Base-by-base conservation (phyloP, 805 yeast species). In the Lipomyces starkeyi region DNA sequence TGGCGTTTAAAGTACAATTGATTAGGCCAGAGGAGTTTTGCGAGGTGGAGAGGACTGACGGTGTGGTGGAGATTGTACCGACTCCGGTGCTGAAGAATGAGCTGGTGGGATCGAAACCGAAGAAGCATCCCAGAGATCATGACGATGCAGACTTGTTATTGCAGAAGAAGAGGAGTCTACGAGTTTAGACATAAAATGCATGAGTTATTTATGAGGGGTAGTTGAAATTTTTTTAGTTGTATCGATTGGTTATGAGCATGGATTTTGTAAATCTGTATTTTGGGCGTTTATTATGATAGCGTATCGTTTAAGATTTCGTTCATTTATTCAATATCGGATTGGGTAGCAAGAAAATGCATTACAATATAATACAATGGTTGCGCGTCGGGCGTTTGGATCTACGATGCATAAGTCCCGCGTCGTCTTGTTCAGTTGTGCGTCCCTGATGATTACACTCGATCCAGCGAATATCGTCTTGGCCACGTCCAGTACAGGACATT, bases 1-100 rank as follows among this genome's bases (percentile, higher is more conserved):
- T 68, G 25, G 32, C 71, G 25, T 68, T 68, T 43, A 52, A 22
- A 35, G 58, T 62, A 9, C 40, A 32, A 47, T 61, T 68, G 32
- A 47, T 61, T 6, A n/a, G 53, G 35, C 68, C 68, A 22, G 52
- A 43, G 14, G 58, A 58, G 58, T 64, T 57, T 57, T 34, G 61
- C 14, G 29, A 7, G 6, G 61, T 61, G 14, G 60, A 40, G 20
- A 65, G 69, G 34, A n/a, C 32, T 25, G 27, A 59, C 9, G 64
- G 66, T 11, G 49, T 17, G 9, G 49, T 57, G 17, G 34, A 32
- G 54, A 22, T 64, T 34, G n/a, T 20, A 17, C 34, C n/a, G 61
- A 47, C 63, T 37, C 25, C 22, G 34, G 64, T 53, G 13, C 61
- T n/a, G 63, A 52, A 32, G 57, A 64, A 59, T 35, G 53, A 58